These are phyloP conservation scores for Zygosaccharomyces sapae DNA, from an alignment of 1,139 yeast species.

Conservation along the genomic window DNA sequence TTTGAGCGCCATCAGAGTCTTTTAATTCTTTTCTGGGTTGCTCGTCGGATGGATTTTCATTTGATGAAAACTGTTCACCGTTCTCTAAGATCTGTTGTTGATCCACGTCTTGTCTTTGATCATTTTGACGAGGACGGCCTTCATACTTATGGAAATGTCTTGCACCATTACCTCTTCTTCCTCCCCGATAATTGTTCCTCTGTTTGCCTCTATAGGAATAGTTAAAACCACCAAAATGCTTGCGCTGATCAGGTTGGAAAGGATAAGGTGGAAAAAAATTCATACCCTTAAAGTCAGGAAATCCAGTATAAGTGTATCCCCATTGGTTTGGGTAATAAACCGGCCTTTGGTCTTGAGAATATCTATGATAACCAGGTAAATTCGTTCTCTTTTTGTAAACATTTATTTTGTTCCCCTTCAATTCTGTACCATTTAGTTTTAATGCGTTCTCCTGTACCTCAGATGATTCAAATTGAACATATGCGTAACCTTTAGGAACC, in stretches of 20 bases:
- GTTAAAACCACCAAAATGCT: constrained; percentile 6
- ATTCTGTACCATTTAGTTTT: constrained; percentile 46
- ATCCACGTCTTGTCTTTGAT: neutral
- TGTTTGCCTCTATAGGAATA: constrained; percentile 14
- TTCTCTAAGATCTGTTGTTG: neutral
- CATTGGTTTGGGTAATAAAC: constrained; percentile 12
- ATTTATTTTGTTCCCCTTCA: constrained; percentile 52
- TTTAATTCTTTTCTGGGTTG: too few species aligned
- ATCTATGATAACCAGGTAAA: constrained; percentile 50
- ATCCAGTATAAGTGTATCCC: constrained; percentile 9
- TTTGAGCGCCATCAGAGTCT: too few species aligned
- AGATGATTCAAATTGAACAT: constrained; percentile 54
- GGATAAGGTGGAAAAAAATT: constrained; percentile 8
- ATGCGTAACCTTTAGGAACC: constrained; percentile 66
- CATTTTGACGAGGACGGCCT: neutral
- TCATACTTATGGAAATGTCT: constrained; percentile 9
- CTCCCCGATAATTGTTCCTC: constrained; percentile 12
- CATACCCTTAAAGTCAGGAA: constrained; percentile 8
- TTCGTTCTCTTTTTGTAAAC: constrained; percentile 67
- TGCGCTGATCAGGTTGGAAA: constrained; percentile 3
- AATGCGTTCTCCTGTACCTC: constrained; percentile 53
- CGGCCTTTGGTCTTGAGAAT: constrained; percentile 9
- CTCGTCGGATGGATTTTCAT: neutral
- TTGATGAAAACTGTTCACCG: neutral
- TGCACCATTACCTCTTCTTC: constrained; percentile 10